Base-by-base conservation (phyloP, 2,329 filamentous ascomycete genomes). In the Cladosporium sp. region DNA sequence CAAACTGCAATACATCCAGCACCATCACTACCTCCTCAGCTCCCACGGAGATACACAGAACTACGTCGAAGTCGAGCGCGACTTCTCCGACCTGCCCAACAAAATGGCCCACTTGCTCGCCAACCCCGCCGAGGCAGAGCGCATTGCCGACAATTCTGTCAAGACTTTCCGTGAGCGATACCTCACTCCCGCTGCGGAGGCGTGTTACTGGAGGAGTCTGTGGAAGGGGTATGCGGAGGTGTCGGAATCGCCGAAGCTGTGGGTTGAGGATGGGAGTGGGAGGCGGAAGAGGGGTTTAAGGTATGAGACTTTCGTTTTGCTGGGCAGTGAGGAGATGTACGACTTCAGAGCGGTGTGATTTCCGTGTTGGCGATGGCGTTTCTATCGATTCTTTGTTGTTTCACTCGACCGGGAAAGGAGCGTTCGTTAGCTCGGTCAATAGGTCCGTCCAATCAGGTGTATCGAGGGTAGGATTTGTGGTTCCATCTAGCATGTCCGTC, bases 101-200 rank as follows among this genome's bases (percentile, higher is more conserved):
- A 67, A 64, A 44, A 64, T 73, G 36, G 53, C 71, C 15, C 70
- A 69, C 48, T 62, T 79, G 4, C 64, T 75, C 40, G 64, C 68
- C 44, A 64, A 78, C 51, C 70, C 70, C 0, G 56, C 66, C 4
- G 61, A 68, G 4, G 76, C 77, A n/a, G 67, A 75, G 59, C 62
- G 61, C 29, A 78, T 82, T 47, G 78, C 78, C 12, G 63, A 72
- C 22, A 78, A 80, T 56, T 70, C 68, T 3, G 69, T 74, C 5
- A 60, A 60, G 37, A 72, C 69, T 13, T 79, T 80, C 57, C 69
- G 77, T 2, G 76, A 80, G 56, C 64, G 74, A 3, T 80, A 80
- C 57, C 63, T 80, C 22, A 61, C 58, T 4, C 51, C 55, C 17
- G 58, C 62, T 4, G 62, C 62, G 2, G 57, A 57, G 27, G 51